phyloP scores from a whole-genome alignment of 1,139 yeast genomes.

The Hansenula lynferdii region DNA sequence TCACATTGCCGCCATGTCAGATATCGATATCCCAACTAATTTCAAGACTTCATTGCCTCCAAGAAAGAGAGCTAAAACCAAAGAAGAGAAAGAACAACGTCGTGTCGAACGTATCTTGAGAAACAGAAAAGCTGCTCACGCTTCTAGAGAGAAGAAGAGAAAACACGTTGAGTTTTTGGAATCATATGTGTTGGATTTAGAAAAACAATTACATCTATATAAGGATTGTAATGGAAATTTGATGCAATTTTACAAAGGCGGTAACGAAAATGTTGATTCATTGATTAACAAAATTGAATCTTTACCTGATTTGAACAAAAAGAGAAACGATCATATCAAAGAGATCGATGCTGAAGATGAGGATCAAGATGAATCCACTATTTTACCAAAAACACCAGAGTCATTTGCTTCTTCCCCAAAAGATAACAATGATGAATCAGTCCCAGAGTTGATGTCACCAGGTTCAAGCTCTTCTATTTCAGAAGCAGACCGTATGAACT shows the following conservation, averaged over 20 bases:
- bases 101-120: slow-evolving; percentile 88
- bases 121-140: slow-evolving; percentile 96
- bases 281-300: slow-evolving; percentile 8
- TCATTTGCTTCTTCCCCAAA: slow-evolving; percentile 17
- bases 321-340: slow-evolving; percentile 14
- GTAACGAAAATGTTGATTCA: slow-evolving; percentile 15
- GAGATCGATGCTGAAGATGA: slow-evolving; percentile 10
- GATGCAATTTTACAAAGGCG: slow-evolving; percentile 13
- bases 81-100: slow-evolving; percentile 96
- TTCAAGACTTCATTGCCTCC: slow-evolving; percentile 67
- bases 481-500: background rate
- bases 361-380: background rate
- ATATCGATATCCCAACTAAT: slow-evolving; percentile 26
- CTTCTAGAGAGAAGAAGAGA: slow-evolving; percentile 94
- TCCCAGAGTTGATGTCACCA: slow-evolving; percentile 14
- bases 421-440: slow-evolving; percentile 7
- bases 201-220: slow-evolving; percentile 24
- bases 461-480: slow-evolving; percentile 7
- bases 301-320: slow-evolving; percentile 18
- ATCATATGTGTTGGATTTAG: slow-evolving; percentile 49
- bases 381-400: slow-evolving; percentile 22
- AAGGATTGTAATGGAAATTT: slow-evolving; percentile 13
- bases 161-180: slow-evolving; percentile 87
- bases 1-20: slow-evolving; percentile 13
- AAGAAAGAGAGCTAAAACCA: slow-evolving; percentile 92